These are phyloP conservation scores for Cutaneotrichosporon sp. DNA, from an alignment of 1,284 basidiomycete genomes.

Conservation along the genomic window DNA sequence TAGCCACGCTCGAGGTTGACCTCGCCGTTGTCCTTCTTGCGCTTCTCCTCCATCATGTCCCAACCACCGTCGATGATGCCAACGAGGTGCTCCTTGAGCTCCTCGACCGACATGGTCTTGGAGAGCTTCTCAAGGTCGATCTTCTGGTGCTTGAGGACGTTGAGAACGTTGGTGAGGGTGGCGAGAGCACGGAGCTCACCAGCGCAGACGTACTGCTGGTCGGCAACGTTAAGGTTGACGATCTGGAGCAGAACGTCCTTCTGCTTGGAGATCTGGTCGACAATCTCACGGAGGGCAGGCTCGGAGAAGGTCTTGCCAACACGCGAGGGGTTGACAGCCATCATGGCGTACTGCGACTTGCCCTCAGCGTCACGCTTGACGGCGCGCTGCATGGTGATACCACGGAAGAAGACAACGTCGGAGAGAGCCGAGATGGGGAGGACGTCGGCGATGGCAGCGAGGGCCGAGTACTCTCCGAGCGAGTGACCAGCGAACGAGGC, in stretches of 20 bases:
- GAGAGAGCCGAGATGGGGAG: constrained; percentile 92
- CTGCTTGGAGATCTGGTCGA: constrained; percentile 74
- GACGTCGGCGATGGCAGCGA: constrained; percentile 94
- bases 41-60: constrained; percentile 65
- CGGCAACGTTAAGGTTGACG: constrained; percentile 87
- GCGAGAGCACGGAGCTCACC: constrained; percentile 91
- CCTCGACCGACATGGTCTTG: constrained; percentile 46
- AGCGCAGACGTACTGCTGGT: constrained; percentile 88
- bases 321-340: constrained; percentile 93
- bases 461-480: constrained; percentile 94
- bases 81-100: constrained; percentile 58
- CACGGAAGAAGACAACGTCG: constrained; percentile 98
- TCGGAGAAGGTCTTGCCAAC: constrained; percentile 92
- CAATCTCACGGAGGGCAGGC: constrained; percentile 82
- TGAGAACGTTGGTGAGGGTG: constrained; percentile 90
- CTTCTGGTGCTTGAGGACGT: constrained; percentile 95
- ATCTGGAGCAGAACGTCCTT: constrained; percentile 86
- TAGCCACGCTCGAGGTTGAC: constrained; percentile 95
- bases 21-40: constrained; percentile 65
- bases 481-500: constrained; percentile 97
- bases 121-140: constrained; percentile 86
- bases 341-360: constrained; percentile 97
- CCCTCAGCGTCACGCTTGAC: constrained; percentile 90
- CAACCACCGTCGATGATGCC: constrained; percentile 86
- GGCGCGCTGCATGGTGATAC: constrained; percentile 98